Conservation (phyloP, 140 eudicot genomes). For the Cichorium intybus region DNA sequence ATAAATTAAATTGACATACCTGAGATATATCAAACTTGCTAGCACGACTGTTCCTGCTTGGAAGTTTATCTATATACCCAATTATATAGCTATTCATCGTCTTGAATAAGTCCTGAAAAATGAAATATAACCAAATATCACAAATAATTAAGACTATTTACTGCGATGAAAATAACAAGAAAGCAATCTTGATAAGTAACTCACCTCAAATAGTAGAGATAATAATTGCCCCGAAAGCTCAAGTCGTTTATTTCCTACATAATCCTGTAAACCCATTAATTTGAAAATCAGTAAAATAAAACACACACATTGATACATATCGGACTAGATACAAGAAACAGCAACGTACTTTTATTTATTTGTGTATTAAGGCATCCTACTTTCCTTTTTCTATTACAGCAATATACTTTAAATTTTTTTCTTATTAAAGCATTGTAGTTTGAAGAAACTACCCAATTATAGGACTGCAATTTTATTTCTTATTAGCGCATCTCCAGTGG, state of each 20-base stretch:
- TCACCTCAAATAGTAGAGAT: constrained; percentile 90
- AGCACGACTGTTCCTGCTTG: constrained; percentile 47
- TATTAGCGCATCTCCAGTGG: too few species aligned
- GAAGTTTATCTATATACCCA: constrained; percentile 30
- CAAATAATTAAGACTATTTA: constrained; percentile 10
- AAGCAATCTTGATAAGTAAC: constrained; percentile 5
- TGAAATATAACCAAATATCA: constrained; percentile 6
- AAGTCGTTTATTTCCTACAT: constrained; percentile 88
- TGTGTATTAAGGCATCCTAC: too few species aligned
- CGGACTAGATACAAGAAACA: too few species aligned
- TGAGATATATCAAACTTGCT: constrained; percentile 72
- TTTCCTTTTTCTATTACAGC: too few species aligned
- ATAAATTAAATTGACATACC: constrained; percentile 35
- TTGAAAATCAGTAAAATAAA: too few species aligned
- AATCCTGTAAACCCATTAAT: constrained; percentile 55
- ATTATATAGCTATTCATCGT: constrained; percentile 54
- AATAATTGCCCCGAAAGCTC: constrained; percentile 88
- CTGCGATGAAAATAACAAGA: background rate
- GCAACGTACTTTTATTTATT: too few species aligned
- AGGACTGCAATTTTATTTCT: too few species aligned
- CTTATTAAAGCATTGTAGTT: too few species aligned
- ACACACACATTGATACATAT: too few species aligned
- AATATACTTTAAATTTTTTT: too few species aligned
- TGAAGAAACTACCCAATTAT: too few species aligned
- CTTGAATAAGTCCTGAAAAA: constrained; percentile 81